A percentile compares a stretch with the other conserved stretches of the same genome.
These are phyloP conservation scores for Prunus kanzakura DNA, from an alignment of 306 rosid genomes.

Conservation along the genomic window DNA sequence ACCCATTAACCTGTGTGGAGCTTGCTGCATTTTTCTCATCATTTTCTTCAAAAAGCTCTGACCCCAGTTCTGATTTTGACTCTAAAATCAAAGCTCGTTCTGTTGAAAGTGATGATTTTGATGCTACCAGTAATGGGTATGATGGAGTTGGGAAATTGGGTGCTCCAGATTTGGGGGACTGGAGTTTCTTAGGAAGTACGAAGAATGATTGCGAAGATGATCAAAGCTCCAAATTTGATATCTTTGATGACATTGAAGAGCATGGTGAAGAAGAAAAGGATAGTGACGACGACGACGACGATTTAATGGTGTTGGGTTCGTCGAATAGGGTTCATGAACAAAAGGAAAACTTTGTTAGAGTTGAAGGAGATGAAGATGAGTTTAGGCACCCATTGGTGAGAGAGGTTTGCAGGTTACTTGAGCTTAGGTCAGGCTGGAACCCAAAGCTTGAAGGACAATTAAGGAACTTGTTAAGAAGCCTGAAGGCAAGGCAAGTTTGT, in stretches of 20 bases:
- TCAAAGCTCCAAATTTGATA: constrained; percentile 11
- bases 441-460: constrained; percentile 57
- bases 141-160: constrained; percentile 34
- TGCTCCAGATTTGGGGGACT: constrained; percentile 27
- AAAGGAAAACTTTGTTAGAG: constrained; percentile 31
- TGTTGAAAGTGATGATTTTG: constrained; percentile 19
- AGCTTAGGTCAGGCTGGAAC: constrained; percentile 71
- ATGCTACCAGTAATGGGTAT: constrained; percentile 16
- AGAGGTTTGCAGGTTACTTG: constrained; percentile 59
- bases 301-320: constrained; percentile 36
- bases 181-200: constrained; percentile 26
- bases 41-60: constrained; percentile 24
- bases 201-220: constrained; percentile 11
- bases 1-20: constrained; percentile 20
- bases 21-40: constrained; percentile 29
- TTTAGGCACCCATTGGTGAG: constrained; percentile 69
- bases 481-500: constrained; percentile 74
- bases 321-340: constrained; percentile 19
- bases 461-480: constrained; percentile 69
- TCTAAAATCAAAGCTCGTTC: constrained; percentile 16
- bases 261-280: constrained; percentile 29
- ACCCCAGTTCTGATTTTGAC: constrained; percentile 22
- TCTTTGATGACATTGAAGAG: constrained; percentile 21
- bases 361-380: constrained; percentile 55
- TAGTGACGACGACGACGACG: constrained; percentile 27